Evolutionary conservation across 352 stramenopile species (phyloP).

Genomic region (Phytophthora capsici): DNA sequence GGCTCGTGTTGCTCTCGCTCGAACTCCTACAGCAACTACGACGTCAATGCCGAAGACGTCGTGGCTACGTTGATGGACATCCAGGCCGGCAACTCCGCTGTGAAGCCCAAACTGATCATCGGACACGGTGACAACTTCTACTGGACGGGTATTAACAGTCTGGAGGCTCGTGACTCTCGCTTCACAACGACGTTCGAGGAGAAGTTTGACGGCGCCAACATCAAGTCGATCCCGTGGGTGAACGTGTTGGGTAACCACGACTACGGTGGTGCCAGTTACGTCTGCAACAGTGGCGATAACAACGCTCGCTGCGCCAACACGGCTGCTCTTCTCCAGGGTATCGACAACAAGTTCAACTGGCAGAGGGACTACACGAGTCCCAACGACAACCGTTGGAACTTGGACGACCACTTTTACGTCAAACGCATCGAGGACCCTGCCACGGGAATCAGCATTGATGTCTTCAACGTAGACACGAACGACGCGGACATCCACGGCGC

Average conservation of each 20-base stretch:
- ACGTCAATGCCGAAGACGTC: constrained; percentile 19
- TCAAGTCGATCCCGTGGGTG: constrained; percentile 18
- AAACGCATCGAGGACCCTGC: constrained; percentile 4
- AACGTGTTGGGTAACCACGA: constrained; percentile 28
- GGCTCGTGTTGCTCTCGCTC: constrained; percentile 28
- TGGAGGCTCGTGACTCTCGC: constrained; percentile 7
- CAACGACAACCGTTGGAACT: constrained; percentile 18
- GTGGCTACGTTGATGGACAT: constrained; percentile 29
- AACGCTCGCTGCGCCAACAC: constrained; percentile 16
- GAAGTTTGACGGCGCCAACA: constrained; percentile 13
- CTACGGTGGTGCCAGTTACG: constrained; percentile 19
- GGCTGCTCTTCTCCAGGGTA: constrained; percentile 7
- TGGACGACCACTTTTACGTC: constrained; percentile 12
- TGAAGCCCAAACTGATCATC: constrained; percentile 25
- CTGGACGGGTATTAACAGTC: constrained; percentile 26
- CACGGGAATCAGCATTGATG: constrained; percentile 16
- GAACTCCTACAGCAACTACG: constrained; percentile 18
- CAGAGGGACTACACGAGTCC: constrained; percentile 14
- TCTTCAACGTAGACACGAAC: constrained; percentile 30
- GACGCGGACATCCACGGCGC: constrained; percentile 16
- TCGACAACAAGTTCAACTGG: constrained; percentile 27
- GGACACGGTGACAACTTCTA: constrained; percentile 24
- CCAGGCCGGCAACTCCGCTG: constrained; percentile 6
- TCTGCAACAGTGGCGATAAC: constrained; percentile 19
- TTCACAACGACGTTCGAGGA: constrained; percentile 27